Conservation (phyloP, 441 rosid genomes). For the Cnidoscolus chayamansa region DNA sequence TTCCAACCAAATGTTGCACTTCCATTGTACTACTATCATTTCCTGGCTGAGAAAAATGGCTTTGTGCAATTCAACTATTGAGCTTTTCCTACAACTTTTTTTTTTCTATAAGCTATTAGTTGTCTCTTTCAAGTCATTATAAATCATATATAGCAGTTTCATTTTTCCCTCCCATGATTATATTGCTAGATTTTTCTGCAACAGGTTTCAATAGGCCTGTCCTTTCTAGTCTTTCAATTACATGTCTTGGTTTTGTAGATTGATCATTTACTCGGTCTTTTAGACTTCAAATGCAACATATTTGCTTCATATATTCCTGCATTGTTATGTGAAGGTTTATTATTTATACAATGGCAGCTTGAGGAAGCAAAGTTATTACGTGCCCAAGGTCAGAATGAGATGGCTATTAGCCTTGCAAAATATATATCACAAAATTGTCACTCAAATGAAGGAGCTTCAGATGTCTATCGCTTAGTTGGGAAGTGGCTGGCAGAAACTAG, state of each 20-base stretch:
- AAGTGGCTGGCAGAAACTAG: slow-evolving; percentile 99
- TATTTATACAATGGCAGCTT: slow-evolving; percentile 49
- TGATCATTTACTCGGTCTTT: background rate
- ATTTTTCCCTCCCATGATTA: background rate
- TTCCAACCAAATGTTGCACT: background rate
- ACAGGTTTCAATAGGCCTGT: background rate
- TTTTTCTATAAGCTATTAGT: background rate
- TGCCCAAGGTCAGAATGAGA: slow-evolving; percentile 93
- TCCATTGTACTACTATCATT: background rate
- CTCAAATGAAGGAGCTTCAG: slow-evolving; percentile 65
- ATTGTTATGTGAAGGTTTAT: background rate
- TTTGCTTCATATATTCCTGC: background rate
- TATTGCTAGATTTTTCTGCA: slow-evolving; percentile 1
- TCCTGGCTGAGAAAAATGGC: background rate
- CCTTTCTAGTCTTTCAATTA: background rate
- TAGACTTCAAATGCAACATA: background rate
- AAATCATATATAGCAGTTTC: background rate
- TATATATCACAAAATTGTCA: slow-evolving; percentile 66
- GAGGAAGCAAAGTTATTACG: slow-evolving; percentile 95
- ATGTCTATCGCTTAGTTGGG: slow-evolving; percentile 83
- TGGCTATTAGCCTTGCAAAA: slow-evolving; percentile 90
- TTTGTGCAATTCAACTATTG: background rate
- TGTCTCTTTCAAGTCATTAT: background rate
- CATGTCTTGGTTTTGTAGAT: background rate
- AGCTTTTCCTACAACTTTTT: background rate